Conservation (phyloP, 2,329 filamentous ascomycete species). For the Cryphonectria carpinicola region DNA sequence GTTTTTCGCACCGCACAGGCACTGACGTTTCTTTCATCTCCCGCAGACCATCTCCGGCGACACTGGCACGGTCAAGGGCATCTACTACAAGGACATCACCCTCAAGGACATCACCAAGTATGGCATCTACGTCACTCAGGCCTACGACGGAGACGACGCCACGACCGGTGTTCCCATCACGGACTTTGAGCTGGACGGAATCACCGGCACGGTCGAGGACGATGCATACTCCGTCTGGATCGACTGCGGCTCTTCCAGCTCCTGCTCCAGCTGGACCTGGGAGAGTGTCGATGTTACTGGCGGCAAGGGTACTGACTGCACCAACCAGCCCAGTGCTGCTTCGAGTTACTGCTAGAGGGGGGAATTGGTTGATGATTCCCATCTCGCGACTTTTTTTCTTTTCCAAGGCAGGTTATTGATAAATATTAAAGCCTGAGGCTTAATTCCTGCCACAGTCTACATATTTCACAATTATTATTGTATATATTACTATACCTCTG, state of each 20-base stretch:
- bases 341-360: neutral
- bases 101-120: constrained; percentile 14
- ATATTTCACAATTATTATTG: neutral
- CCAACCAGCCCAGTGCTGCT: constrained; percentile 6
- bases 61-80: constrained; percentile 11
- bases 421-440: too few relatives aligned
- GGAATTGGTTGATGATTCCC: neutral
- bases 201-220: constrained; percentile 2
- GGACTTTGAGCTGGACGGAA: neutral
- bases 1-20: constrained; percentile 39
- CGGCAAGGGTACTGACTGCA: constrained; percentile 7
- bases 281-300: neutral
- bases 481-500: neutral
- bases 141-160: constrained; percentile 7
- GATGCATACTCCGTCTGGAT: neutral
- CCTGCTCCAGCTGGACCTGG: constrained; percentile 10
- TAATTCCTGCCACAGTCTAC: too few relatives aligned
- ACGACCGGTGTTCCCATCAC: constrained; percentile 18
- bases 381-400: neutral
- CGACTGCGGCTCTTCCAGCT: constrained; percentile 4
- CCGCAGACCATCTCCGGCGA: constrained; percentile 35
- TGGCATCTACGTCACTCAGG: constrained; percentile 16
- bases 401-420: neutral
- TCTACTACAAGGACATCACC: constrained; percentile 18
- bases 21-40: constrained; percentile 50